Conservation (phyloP, 139 green algal species). For the Chlorella vulgaris region DNA sequence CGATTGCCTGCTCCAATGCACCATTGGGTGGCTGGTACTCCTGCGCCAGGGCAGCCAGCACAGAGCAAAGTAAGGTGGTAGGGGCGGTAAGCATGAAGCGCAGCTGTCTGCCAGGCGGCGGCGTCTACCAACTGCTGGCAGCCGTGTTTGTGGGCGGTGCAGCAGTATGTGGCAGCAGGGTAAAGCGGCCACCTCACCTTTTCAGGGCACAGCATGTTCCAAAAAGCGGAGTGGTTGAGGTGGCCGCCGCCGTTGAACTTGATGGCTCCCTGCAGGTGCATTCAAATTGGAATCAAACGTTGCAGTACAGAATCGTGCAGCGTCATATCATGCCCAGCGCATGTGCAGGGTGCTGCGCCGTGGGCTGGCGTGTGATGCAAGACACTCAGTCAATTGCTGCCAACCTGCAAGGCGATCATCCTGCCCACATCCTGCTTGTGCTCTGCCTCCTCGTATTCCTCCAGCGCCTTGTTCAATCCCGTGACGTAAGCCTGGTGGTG, state of each 20-base stretch:
- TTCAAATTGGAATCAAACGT: too few species aligned
- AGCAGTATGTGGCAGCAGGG: background rate
- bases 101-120: background rate
- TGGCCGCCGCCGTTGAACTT: conserved; percentile 98
- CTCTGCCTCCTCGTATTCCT: conserved; percentile 81
- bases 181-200: conserved; percentile 64
- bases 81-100: background rate
- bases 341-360: too few species aligned
- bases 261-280: too few species aligned
- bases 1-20: conserved; percentile 76
- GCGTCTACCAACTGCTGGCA: background rate
- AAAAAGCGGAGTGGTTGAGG: conserved; percentile 98
- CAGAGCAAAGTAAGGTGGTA: background rate
- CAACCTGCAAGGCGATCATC: conserved; percentile 85
- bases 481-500: conserved; percentile 76
- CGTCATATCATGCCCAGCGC: too few species aligned
- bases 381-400: too few species aligned
- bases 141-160: background rate
- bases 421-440: conserved; percentile 73
- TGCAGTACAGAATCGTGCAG: too few species aligned
- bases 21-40: conserved; percentile 80
- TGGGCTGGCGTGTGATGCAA: too few species aligned
- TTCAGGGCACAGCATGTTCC: conserved; percentile 86
- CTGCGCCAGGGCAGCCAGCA: conserved; percentile 39
- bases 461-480: conserved; percentile 83